These are phyloP conservation scores for Nemania abortiva DNA, from an alignment of 2,329 filamentous ascomycete genomes.

Conservation along the genomic window DNA sequence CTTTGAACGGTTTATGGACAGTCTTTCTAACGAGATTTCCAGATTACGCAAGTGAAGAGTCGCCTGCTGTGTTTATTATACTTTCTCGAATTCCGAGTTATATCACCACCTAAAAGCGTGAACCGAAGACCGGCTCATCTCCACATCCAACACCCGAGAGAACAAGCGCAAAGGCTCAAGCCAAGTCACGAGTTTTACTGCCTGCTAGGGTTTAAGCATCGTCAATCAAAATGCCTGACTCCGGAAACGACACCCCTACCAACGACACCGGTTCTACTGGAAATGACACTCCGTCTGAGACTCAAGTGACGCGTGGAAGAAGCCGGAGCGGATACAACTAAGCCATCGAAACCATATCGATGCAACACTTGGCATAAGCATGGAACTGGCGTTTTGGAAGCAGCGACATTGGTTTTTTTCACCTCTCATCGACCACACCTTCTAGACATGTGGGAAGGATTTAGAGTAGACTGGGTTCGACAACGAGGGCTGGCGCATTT, in stretches of 20 bases:
- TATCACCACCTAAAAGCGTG: neutral
- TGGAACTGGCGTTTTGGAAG: constrained; percentile 35
- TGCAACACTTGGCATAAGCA: constrained; percentile 10
- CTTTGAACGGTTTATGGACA: neutral
- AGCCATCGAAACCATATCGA: constrained; percentile 4
- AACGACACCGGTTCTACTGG: constrained; percentile 45
- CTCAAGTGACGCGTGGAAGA: constrained; percentile 44
- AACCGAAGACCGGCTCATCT: constrained; percentile 4
- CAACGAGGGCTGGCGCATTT: constrained; percentile 24
- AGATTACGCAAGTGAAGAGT: constrained; percentile 19
- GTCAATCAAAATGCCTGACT: constrained; percentile 47
- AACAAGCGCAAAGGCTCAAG: neutral
- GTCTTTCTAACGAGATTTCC: constrained; percentile 14
- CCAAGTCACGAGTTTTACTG: neutral
- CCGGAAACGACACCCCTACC: constrained; percentile 46
- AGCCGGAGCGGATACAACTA: constrained; percentile 52
- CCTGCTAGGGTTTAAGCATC: neutral
- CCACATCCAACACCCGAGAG: neutral
- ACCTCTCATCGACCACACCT: constrained; percentile 1
- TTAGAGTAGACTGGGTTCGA: constrained; percentile 32
- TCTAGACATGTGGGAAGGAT: constrained; percentile 27
- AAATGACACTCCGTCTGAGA: constrained; percentile 33
- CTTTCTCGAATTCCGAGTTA: neutral
- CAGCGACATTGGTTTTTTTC: constrained; percentile 13
- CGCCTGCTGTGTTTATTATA: neutral